These are phyloP conservation scores for Discostella stelligeroides DNA, from an alignment of 108 stramenopile species.

Conservation along the genomic window DNA sequence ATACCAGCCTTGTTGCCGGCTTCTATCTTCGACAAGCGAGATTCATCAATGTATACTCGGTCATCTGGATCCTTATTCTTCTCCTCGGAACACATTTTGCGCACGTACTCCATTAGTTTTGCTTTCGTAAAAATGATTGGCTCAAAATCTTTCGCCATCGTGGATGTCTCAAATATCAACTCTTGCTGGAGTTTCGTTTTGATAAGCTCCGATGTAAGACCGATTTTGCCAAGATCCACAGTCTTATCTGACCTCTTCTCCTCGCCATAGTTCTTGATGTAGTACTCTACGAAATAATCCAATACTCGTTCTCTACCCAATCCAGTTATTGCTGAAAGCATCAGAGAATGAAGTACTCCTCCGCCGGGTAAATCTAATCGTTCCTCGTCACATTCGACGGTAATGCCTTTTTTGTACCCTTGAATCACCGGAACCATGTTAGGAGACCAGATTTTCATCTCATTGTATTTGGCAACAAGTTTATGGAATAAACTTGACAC, in stretches of 20 bases:
- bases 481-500: not conserved
- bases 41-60: no score
- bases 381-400: not conserved
- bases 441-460: not conserved
- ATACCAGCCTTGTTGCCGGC: no score
- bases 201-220: not conserved
- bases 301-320: not conserved
- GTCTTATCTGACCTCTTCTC: not conserved
- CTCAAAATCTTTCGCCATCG: not conserved
- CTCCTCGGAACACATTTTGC: not conserved
- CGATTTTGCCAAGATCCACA: not conserved
- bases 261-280: not conserved
- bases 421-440: not conserved
- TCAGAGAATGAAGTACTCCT: not conserved
- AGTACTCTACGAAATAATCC: constrained; percentile 3
- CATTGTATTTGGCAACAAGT: not conserved
- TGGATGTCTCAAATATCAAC: not conserved
- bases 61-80: not conserved
- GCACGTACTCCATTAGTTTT: not conserved
- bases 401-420: not conserved
- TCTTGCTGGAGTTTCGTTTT: not conserved
- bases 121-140: not conserved
- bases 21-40: no score
- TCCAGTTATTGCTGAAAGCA: not conserved
- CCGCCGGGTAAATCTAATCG: not conserved